Percentiles rank a stretch among this genome's conserved stretches.
Conservation (phyloP, 2,329 filamentous ascomycete species). For the Metarhizium humberi region DNA sequence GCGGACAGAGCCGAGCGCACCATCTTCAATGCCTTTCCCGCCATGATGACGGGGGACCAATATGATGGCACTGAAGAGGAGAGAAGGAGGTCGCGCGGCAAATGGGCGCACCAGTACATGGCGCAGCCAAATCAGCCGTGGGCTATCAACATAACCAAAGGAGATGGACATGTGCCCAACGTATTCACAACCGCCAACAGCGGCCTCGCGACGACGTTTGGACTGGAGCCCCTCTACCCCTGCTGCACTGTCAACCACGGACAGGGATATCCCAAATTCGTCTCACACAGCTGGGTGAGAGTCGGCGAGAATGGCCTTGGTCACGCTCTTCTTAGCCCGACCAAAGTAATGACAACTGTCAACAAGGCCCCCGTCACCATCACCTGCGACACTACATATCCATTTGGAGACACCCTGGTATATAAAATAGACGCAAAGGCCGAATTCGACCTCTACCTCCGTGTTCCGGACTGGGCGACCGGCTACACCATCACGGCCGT, state of each 20-base stretch:
- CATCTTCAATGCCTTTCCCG: conserved; percentile 47
- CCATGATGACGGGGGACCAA: conserved; percentile 34
- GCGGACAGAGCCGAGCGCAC: conserved; percentile 42
- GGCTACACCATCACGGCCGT: background rate
- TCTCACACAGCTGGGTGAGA: conserved; percentile 35
- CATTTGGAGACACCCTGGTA: conserved; percentile 17
- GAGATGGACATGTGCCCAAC: conserved; percentile 12
- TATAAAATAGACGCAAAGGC: conserved; percentile 18
- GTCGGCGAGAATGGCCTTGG: conserved; percentile 33
- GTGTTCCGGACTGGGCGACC: conserved; percentile 17
- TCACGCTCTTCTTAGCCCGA: conserved; percentile 40
- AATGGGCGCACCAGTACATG: conserved; percentile 48
- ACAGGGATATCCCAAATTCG: conserved; percentile 47
- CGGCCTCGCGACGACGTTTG: conserved; percentile 30
- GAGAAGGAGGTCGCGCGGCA: conserved; percentile 11
- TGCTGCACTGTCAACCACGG: conserved; percentile 52
- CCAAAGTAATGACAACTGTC: conserved; percentile 28
- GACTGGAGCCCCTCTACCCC: conserved; percentile 40
- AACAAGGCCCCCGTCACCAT: conserved; percentile 25
- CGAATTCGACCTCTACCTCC: conserved; percentile 18
- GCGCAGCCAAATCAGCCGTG: conserved; percentile 44
- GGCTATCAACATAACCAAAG: conserved; percentile 27
- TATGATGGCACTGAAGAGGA: no score
- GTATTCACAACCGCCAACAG: conserved; percentile 38
- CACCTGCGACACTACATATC: conserved; percentile 39